Evolutionary conservation across 768 basidiomycete species (phyloP).

Genomic region (Termitomyces sp.): DNA sequence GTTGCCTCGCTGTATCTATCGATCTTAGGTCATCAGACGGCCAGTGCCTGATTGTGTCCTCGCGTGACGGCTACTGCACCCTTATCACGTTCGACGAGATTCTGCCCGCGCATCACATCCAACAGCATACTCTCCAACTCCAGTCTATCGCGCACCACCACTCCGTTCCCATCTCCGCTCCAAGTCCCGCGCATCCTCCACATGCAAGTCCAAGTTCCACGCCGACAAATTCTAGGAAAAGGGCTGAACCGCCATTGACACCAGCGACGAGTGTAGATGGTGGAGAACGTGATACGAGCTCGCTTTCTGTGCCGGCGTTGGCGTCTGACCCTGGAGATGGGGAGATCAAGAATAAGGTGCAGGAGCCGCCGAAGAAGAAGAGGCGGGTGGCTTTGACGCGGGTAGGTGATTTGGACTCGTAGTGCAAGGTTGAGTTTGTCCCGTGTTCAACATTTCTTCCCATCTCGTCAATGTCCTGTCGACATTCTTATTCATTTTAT

Average conservation of each 20-base stretch:
- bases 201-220: slow-evolving; percentile 23
- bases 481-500: slow-evolving; percentile 1
- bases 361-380: slow-evolving; percentile 81
- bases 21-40: slow-evolving; percentile 87
- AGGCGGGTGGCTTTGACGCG: slow-evolving; percentile 72
- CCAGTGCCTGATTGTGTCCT: slow-evolving; percentile 85
- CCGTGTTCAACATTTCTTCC: neutral
- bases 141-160: slow-evolving; percentile 88
- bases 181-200: slow-evolving; percentile 22
- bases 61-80: slow-evolving; percentile 96
- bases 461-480: neutral
- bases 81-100: slow-evolving; percentile 94
- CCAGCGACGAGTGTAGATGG: slow-evolving; percentile 47
- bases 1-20: neutral
- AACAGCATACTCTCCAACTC: slow-evolving; percentile 87
- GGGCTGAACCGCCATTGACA: slow-evolving; percentile 42
- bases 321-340: slow-evolving; percentile 15
- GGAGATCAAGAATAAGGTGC: slow-evolving; percentile 19
- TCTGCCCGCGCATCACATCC: slow-evolving; percentile 80
- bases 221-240: slow-evolving; percentile 29
- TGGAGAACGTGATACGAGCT: slow-evolving; percentile 22
- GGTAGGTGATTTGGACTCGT: slow-evolving; percentile 53
- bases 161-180: slow-evolving; percentile 54
- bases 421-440: neutral
- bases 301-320: neutral